These are phyloP conservation scores for Eimeria nieschulzi DNA, from an alignment of 169 alveolate species.

Conservation along the genomic window DNA sequence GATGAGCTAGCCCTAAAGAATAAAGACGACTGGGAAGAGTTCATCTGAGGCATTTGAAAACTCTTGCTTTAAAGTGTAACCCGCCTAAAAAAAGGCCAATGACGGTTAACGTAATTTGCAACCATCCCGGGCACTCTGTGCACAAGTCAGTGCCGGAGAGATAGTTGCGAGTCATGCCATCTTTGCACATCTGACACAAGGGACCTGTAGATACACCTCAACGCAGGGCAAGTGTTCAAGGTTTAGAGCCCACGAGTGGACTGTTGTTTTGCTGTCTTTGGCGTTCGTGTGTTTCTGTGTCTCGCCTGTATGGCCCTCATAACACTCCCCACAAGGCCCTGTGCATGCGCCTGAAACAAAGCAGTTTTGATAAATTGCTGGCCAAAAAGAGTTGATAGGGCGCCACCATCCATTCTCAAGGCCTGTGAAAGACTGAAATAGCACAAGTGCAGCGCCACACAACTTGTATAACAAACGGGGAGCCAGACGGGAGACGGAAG, in stretches of 20 bases:
- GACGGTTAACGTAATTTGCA: not conserved
- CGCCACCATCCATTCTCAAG: not conserved
- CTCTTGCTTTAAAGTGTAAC: too few species aligned
- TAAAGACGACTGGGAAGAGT: too few species aligned
- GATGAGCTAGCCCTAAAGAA: too few species aligned
- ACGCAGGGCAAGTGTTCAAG: not conserved
- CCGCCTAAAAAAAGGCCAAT: not conserved
- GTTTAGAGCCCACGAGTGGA: not conserved
- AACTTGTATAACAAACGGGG: too few species aligned
- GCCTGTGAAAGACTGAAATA: not conserved
- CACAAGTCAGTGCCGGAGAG: not conserved
- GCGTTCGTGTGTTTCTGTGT: not conserved
- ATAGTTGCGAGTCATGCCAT: not conserved
- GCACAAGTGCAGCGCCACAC: not conserved
- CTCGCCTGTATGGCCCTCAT: slow-evolving; percentile 3
- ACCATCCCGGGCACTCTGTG: not conserved
- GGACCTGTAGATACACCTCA: not conserved
- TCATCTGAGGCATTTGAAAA: too few species aligned
- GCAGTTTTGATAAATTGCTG: not conserved
- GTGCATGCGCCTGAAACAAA: not conserved
- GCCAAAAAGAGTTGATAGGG: not conserved
- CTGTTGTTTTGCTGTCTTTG: not conserved
- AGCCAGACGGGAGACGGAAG: too few species aligned
- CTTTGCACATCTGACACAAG: slow-evolving; percentile 20
- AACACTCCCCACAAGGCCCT: slow-evolving; percentile 29